These are phyloP conservation scores for Penicillium turbatum DNA, from an alignment of 495 filamentous ascomycete genomes.

Conservation along the genomic window DNA sequence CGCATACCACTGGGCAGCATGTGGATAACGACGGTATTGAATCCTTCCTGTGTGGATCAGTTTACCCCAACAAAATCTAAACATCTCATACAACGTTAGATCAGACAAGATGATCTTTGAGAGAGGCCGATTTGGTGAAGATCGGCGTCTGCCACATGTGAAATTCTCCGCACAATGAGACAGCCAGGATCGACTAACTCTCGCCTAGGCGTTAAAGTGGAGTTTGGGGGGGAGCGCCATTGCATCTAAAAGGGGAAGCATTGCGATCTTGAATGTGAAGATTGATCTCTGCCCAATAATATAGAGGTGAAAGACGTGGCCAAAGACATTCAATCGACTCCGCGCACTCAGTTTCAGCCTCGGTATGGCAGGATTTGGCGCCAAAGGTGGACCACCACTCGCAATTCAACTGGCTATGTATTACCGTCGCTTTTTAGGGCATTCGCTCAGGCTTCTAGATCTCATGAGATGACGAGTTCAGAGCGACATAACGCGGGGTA, in stretches of 20 bases:
- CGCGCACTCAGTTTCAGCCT: slow-evolving; percentile 1
- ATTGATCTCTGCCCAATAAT: slow-evolving; percentile 4
- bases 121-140: slow-evolving; percentile 1
- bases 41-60: slow-evolving; percentile 14
- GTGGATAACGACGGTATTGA: slow-evolving; percentile 14
- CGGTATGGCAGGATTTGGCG: slow-evolving; percentile 5
- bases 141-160: slow-evolving; percentile 16
- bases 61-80: slow-evolving; percentile 19
- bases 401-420: not conserved
- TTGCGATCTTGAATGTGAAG: not conserved
- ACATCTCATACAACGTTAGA: slow-evolving; percentile 8
- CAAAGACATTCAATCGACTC: not conserved
- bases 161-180: slow-evolving; percentile 14
- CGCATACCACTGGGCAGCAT: slow-evolving; percentile 1
- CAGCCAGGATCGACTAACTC: not conserved
- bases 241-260: slow-evolving; percentile 4
- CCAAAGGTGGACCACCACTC: not conserved
- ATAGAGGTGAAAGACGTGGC: not conserved
- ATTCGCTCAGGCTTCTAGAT: not conserved
- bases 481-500: not conserved
- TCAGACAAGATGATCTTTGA: not conserved
- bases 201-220: not conserved
- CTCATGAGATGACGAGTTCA: not conserved
- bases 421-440: not conserved
- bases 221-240: not conserved